A percentile compares a stretch with the other conserved stretches of the same genome.
Evolutionary conservation across 768 basidiomycete species (phyloP).

Genomic region (Candolleomyces aberdarensis): DNA sequence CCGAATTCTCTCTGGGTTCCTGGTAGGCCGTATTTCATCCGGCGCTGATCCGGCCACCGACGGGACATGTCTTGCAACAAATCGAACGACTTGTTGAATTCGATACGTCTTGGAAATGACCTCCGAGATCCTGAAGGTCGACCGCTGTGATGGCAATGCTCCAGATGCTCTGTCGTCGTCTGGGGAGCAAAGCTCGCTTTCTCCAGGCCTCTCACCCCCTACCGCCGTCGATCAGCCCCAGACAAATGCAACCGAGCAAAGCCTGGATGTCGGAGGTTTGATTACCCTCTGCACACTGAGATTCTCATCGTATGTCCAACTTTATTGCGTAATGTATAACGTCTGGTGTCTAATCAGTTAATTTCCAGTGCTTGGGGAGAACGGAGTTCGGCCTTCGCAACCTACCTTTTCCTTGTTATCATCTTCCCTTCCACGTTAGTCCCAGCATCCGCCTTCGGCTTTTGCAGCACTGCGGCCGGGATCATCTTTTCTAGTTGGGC

Average conservation of each 20-base stretch:
- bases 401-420: constrained; percentile 39
- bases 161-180: too few relatives aligned
- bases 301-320: not conserved
- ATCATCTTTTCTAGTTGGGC: constrained; percentile 39
- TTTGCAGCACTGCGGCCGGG: constrained; percentile 30
- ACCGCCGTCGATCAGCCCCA: not conserved
- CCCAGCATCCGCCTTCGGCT: constrained; percentile 47
- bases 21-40: too few relatives aligned
- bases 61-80: too few relatives aligned
- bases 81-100: too few relatives aligned
- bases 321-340: too few relatives aligned
- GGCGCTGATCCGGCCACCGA: too few relatives aligned
- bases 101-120: too few relatives aligned
- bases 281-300: not conserved
- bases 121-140: too few relatives aligned
- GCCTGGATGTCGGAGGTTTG: not conserved
- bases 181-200: not conserved
- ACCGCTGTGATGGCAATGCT: too few relatives aligned
- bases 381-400: constrained; percentile 38
- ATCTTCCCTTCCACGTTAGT: constrained; percentile 42
- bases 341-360: not conserved
- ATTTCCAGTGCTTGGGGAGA: constrained; percentile 22
- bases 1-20: too few relatives aligned
- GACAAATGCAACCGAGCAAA: not conserved
- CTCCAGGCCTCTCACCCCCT: not conserved